Evolutionary conservation across 495 filamentous ascomycete species (phyloP).

Genomic region (Entonaema liquescens): DNA sequence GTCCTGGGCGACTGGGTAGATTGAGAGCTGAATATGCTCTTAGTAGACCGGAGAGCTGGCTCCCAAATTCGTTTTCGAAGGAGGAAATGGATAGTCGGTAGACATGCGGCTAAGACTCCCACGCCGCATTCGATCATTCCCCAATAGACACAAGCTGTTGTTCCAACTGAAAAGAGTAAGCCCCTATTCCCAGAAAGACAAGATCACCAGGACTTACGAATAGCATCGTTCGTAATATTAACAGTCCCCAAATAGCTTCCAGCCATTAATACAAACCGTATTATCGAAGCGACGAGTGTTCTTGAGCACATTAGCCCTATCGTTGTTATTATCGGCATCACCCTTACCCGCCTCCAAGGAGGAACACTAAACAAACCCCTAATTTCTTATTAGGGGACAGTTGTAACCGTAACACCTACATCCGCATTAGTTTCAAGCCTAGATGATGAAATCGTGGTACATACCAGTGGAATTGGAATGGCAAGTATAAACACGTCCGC

Average conservation of each 20-base stretch:
- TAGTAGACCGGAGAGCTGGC: constrained; percentile 11
- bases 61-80: constrained; percentile 26
- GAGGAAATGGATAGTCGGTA: constrained; percentile 36
- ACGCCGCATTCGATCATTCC: constrained; percentile 40
- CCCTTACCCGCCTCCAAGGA: constrained; percentile 37
- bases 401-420: constrained; percentile 31
- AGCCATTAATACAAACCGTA: constrained; percentile 35
- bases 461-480: constrained; percentile 39
- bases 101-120: constrained; percentile 37
- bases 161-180: constrained; percentile 15
- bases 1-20: neutral
- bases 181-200: neutral
- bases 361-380: constrained; percentile 30
- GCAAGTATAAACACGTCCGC: constrained; percentile 36
- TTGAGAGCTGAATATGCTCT: constrained; percentile 25
- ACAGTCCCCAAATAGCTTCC: constrained; percentile 16
- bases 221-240: constrained; percentile 25
- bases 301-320: constrained; percentile 12
- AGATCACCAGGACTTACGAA: constrained; percentile 17
- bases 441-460: neutral
- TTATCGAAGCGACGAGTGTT: constrained; percentile 23
- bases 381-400: constrained; percentile 29
- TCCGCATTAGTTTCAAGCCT: neutral
- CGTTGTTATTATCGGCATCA: neutral
- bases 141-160: constrained; percentile 39